Evolutionary conservation across 208 protist genomes (phyloP).

Genomic region (Giardia muris): DNA sequence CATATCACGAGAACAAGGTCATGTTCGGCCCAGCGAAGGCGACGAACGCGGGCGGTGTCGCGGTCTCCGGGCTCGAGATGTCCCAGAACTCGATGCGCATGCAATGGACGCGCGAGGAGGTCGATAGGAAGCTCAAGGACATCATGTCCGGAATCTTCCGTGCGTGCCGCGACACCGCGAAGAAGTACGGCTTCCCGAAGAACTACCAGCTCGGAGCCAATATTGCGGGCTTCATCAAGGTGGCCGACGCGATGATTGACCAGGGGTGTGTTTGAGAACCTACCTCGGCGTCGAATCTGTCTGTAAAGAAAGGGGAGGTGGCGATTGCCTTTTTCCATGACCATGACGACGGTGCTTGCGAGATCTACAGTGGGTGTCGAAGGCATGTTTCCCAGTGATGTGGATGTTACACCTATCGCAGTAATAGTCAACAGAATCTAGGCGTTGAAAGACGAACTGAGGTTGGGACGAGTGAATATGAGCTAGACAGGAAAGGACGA

Average conservation of each 20-base stretch:
- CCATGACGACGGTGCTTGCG: not conserved
- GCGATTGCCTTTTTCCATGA: too few relatives aligned
- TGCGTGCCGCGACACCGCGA: constrained; percentile 51
- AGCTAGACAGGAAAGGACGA: not conserved
- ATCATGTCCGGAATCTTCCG: constrained; percentile 69
- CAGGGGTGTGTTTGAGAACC: constrained; percentile 39
- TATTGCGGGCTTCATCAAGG: constrained; percentile 62
- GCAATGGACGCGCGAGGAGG: constrained; percentile 61
- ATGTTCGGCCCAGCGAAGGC: constrained; percentile 69
- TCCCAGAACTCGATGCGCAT: constrained; percentile 64
- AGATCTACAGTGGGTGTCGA: not conserved
- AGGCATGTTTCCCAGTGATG: not conserved
- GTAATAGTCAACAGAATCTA: not conserved
- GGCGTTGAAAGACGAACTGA: too few relatives aligned
- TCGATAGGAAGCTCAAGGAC: constrained; percentile 57
- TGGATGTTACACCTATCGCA: not conserved
- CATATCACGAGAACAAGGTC: constrained; percentile 50
- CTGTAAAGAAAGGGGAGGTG: too few relatives aligned
- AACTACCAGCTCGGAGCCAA: constrained; percentile 62
- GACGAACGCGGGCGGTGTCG: constrained; percentile 71
- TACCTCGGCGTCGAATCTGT: not conserved
- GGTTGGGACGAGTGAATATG: too few relatives aligned
- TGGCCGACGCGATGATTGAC: constrained; percentile 52
- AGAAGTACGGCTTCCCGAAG: constrained; percentile 47
- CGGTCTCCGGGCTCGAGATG: constrained; percentile 72